A percentile compares a stretch with the other conserved stretches of the same genome.
Evolutionary conservation across 1,284 basidiomycete species (phyloP).

Genomic region (Phlebopus sp.): DNA sequence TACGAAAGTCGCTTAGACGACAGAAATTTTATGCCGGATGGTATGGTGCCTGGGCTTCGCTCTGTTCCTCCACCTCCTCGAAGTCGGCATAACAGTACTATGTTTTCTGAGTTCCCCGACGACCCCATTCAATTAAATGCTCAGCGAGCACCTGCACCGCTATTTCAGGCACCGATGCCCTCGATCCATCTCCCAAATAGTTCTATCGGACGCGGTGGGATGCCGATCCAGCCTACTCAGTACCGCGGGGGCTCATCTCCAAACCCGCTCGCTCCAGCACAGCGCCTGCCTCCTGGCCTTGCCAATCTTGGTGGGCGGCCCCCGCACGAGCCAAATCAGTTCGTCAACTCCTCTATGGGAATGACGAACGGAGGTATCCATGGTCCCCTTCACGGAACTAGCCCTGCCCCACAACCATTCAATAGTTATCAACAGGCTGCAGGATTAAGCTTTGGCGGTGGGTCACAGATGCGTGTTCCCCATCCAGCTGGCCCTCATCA

Average conservation of each 20-base stretch:
- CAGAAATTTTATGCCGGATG: slow-evolving; percentile 75
- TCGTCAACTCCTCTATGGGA: slow-evolving; percentile 50
- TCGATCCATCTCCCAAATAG: slow-evolving; percentile 53
- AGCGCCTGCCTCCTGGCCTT: slow-evolving; percentile 74
- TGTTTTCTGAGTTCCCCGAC: slow-evolving; percentile 60
- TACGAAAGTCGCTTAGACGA: slow-evolving; percentile 73
- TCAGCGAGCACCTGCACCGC: slow-evolving; percentile 53
- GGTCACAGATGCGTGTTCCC: slow-evolving; percentile 50
- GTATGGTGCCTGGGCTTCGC: slow-evolving; percentile 78
- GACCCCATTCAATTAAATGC: slow-evolving; percentile 59
- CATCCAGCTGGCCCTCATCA: slow-evolving; percentile 46
- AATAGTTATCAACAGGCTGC: slow-evolving; percentile 45
- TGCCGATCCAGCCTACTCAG: slow-evolving; percentile 58
- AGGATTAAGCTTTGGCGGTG: slow-evolving; percentile 45
- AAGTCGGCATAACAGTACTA: slow-evolving; percentile 51
- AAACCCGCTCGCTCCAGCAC: slow-evolving; percentile 45
- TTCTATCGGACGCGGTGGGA: slow-evolving; percentile 46
- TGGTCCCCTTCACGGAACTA: slow-evolving; percentile 45
- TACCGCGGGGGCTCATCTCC: slow-evolving; percentile 72
- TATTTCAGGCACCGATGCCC: slow-evolving; percentile 50
- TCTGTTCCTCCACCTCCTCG: slow-evolving; percentile 55
- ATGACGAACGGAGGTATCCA: slow-evolving; percentile 46
- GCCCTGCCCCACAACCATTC: slow-evolving; percentile 48
- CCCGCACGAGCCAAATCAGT: slow-evolving; percentile 72
- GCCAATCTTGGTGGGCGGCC: slow-evolving; percentile 79